A percentile compares a stretch with the other conserved stretches of the same genome.
Evolutionary conservation across 495 filamentous ascomycete species (phyloP).

Genomic region (Podospora sp.): DNA sequence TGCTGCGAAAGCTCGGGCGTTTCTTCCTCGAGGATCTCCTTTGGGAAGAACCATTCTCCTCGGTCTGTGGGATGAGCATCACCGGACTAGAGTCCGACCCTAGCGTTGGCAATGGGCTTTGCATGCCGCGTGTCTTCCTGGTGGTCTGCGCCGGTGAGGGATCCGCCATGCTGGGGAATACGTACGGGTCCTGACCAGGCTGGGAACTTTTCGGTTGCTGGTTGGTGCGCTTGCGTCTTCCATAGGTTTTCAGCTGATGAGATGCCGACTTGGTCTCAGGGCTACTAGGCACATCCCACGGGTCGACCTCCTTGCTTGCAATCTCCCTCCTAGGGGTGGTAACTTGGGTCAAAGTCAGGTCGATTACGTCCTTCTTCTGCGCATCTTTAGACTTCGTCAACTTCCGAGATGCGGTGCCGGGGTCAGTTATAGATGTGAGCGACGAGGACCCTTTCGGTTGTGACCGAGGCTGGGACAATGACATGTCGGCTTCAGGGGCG

Average conservation of each 20-base stretch:
- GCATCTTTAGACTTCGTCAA: constrained; percentile 4
- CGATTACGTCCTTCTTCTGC: constrained; percentile 21
- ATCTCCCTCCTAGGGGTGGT: constrained; percentile 26
- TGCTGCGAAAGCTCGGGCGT: neutral
- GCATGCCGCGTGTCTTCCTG: constrained; percentile 11
- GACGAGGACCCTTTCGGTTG: constrained; percentile 18
- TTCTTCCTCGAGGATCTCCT: neutral
- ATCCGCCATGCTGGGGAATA: constrained; percentile 23
- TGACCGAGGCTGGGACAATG: neutral
- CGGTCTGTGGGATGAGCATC: constrained; percentile 16
- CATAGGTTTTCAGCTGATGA: constrained; percentile 20
- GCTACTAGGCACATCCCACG: constrained; percentile 27
- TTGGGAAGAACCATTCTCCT: constrained; percentile 6
- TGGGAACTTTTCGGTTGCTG: constrained; percentile 17
- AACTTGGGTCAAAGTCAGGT: constrained; percentile 28
- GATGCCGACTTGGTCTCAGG: constrained; percentile 5
- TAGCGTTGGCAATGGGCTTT: constrained; percentile 2
- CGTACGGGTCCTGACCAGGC: constrained; percentile 28
- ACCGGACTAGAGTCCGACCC: constrained; percentile 15
- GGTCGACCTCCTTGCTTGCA: constrained; percentile 6
- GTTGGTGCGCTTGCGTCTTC: constrained; percentile 25
- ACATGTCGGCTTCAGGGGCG: neutral
- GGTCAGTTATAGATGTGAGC: constrained; percentile 28
- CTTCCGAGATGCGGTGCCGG: constrained; percentile 13
- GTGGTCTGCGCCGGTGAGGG: constrained; percentile 13